Conservation (phyloP, 2,329 filamentous ascomycete species). For the Pyrenophora seminiperda region DNA sequence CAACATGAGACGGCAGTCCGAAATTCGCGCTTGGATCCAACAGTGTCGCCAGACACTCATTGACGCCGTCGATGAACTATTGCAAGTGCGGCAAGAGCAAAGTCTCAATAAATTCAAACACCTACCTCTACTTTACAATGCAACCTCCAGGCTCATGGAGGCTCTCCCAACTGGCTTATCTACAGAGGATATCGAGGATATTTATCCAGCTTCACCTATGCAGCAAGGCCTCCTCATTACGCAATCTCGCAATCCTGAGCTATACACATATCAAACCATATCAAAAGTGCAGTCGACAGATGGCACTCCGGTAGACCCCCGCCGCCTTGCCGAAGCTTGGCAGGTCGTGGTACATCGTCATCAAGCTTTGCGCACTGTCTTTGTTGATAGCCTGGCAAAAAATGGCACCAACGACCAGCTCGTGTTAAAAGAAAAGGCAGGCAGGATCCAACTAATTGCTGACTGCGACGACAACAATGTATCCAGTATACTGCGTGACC, state of each 20-base stretch:
- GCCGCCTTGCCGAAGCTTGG: constrained; percentile 41
- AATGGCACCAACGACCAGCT: constrained; percentile 42
- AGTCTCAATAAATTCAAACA: constrained; percentile 39
- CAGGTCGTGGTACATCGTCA: constrained; percentile 44
- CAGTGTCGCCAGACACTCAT: constrained; percentile 37
- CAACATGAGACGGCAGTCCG: constrained; percentile 36
- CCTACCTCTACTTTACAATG: constrained; percentile 40
- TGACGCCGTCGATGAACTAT: constrained; percentile 37
- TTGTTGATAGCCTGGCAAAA: constrained; percentile 43
- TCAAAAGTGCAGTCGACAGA: constrained; percentile 35
- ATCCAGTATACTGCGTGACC: constrained; percentile 23
- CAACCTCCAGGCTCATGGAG: constrained; percentile 28
- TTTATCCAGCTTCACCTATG: constrained; percentile 41
- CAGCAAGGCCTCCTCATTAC: constrained; percentile 40
- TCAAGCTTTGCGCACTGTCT: constrained; percentile 38
- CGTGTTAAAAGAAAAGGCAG: constrained; percentile 36
- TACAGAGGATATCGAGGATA: constrained; percentile 34
- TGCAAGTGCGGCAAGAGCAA: constrained; percentile 32
- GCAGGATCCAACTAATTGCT: constrained; percentile 30
- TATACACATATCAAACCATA: constrained; percentile 40
- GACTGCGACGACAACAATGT: constrained; percentile 31
- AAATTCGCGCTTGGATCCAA: constrained; percentile 39
- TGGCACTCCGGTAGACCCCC: constrained; percentile 24
- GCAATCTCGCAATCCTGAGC: constrained; percentile 36
- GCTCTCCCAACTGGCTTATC: constrained; percentile 25